Percentiles rank a stretch among this genome's conserved stretches.
phyloP scores from a whole-genome alignment of 2,329 filamentous ascomycete genomes.

The Arthrobotrys conoides region DNA sequence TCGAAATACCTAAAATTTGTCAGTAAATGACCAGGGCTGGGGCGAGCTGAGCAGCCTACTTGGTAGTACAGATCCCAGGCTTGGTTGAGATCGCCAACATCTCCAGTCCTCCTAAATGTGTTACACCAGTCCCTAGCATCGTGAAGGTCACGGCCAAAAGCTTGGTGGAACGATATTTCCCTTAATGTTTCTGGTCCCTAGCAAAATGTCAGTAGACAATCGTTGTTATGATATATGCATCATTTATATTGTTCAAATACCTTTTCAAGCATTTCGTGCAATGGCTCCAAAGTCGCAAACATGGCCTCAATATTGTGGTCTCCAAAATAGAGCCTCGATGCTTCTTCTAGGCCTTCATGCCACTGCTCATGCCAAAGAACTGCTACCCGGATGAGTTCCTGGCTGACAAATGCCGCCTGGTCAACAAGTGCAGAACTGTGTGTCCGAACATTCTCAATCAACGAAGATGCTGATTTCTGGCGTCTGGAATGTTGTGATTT shows the following conservation, averaged over 20 bases:
- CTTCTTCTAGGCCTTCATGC: slow-evolving; percentile 98
- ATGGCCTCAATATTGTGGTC: slow-evolving; percentile 98
- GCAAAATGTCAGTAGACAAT: slow-evolving; percentile 33
- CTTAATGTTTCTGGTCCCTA: slow-evolving; percentile 89
- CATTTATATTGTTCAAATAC: slow-evolving; percentile 54
- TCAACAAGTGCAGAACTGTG: slow-evolving; percentile 94
- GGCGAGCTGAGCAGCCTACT: slow-evolving; percentile 37
- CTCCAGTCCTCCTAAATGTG: slow-evolving; percentile 87
- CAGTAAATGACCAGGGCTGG: not conserved
- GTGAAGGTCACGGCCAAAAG: slow-evolving; percentile 93
- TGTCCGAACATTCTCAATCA: slow-evolving; percentile 98
- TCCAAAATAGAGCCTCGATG: slow-evolving; percentile 94
- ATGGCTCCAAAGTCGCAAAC: slow-evolving; percentile 88
- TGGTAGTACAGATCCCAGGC: slow-evolving; percentile 99
- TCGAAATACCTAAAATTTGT: slow-evolving; percentile 78
- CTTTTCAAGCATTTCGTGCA: slow-evolving; percentile 90
- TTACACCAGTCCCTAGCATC: slow-evolving; percentile 97
- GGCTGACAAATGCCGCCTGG: slow-evolving; percentile 93
- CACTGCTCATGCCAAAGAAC: slow-evolving; percentile 99
- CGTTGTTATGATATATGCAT: not conserved
- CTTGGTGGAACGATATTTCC: slow-evolving; percentile 95
- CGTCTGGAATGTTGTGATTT: slow-evolving; percentile 90
- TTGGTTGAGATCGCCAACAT: slow-evolving; percentile 94
- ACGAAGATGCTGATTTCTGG: slow-evolving; percentile 87
- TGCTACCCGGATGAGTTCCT: slow-evolving; percentile 95